Evolutionary conservation across 2,329 filamentous ascomycete genomes (phyloP), one percentile per base, ranked within the genome.

Genomic region (Didymosphaeria variabile): DNA sequence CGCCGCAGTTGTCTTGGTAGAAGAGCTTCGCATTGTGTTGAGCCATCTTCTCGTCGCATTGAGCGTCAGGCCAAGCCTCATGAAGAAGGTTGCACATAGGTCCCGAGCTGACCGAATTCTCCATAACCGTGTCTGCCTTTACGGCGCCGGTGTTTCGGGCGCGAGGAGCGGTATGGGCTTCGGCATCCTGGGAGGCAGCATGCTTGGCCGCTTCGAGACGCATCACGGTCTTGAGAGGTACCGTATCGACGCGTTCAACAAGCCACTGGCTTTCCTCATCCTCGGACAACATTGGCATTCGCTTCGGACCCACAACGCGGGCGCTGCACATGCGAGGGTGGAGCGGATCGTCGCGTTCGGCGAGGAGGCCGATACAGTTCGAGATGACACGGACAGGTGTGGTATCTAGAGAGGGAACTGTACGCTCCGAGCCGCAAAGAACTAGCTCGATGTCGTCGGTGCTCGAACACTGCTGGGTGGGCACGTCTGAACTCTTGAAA

Each of bases 371-470:
- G 23, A 64, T 67, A 45, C 66, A 68, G 21, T 62, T 58, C n/a
- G 47, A 42, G 34, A 69, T 63, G 40, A 61, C 49, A 19, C 58
- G 55, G 23, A 60, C 44, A 17, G 66, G 36, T 31, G 46, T 62
- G 21, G 45, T 38, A 26, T 68, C 67, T 4, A 51, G 60, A 31
- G 46, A 13, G 2, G 53, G 42, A 10, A 59, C 52, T 5, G 57
- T 58, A 29, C 70, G 67, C n/a, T 53, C 52, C 13, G 57, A 55
- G 23, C 67, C 69, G 32, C 72, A 74, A 5, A 74, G 58, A 4
- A 72, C 66, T 15, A 73, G 57, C 58, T 74, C 72, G 15, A 72
- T 58, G 40, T 73, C 60, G 34, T 74, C 72, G 26, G 54, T 61
- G 45, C 63, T 63, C 26, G 50, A 52, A 58, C 72, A 74, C 32